Percentiles rank a stretch among this genome's conserved stretches.
Evolutionary conservation across 2,329 filamentous ascomycete genomes (phyloP).

Genomic region (Trichoderma asperellum): DNA sequence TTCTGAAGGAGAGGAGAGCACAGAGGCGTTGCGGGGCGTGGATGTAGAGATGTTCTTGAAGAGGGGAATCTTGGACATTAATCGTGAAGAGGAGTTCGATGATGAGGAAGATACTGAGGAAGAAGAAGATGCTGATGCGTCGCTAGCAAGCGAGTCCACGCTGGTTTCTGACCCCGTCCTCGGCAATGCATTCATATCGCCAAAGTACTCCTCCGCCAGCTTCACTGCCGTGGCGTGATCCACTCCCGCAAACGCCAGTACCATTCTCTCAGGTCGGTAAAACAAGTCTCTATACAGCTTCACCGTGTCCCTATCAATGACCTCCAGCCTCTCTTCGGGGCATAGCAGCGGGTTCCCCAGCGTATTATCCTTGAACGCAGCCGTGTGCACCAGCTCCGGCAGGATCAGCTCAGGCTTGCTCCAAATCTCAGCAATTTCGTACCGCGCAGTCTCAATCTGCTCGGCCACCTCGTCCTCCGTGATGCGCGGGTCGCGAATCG

Average conservation of each 20-base stretch:
- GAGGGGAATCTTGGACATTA: slow-evolving; percentile 85
- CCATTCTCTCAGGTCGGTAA: slow-evolving; percentile 87
- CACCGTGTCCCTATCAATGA: slow-evolving; percentile 75
- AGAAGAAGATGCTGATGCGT: slow-evolving; percentile 40
- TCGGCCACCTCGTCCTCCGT: slow-evolving; percentile 84
- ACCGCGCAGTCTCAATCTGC: slow-evolving; percentile 88
- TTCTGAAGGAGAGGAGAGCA: slow-evolving; percentile 51
- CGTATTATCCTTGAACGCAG: slow-evolving; percentile 94
- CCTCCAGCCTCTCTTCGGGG: slow-evolving; percentile 76
- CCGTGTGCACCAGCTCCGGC: slow-evolving; percentile 92
- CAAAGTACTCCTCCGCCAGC: slow-evolving; percentile 84
- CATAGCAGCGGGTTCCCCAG: slow-evolving; percentile 92
- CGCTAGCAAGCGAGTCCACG: slow-evolving; percentile 43
- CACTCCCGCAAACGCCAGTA: slow-evolving; percentile 93
- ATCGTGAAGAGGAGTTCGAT: slow-evolving; percentile 54
- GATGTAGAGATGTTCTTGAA: slow-evolving; percentile 87
- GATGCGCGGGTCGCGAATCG: slow-evolving; percentile 82
- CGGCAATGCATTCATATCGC: slow-evolving; percentile 75
- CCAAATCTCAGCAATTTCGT: slow-evolving; percentile 98
- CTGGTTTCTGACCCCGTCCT: slow-evolving; percentile 64
- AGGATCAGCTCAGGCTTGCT: slow-evolving; percentile 94
- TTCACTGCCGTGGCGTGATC: slow-evolving; percentile 78
- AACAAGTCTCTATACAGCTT: slow-evolving; percentile 80
- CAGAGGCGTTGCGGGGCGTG: slow-evolving; percentile 63
- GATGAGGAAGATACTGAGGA: slow-evolving; percentile 39